Percentiles rank a stretch among this genome's conserved stretches.
phyloP scores from a whole-genome alignment of 1,139 yeast species.

The Lodderomyces theae region DNA sequence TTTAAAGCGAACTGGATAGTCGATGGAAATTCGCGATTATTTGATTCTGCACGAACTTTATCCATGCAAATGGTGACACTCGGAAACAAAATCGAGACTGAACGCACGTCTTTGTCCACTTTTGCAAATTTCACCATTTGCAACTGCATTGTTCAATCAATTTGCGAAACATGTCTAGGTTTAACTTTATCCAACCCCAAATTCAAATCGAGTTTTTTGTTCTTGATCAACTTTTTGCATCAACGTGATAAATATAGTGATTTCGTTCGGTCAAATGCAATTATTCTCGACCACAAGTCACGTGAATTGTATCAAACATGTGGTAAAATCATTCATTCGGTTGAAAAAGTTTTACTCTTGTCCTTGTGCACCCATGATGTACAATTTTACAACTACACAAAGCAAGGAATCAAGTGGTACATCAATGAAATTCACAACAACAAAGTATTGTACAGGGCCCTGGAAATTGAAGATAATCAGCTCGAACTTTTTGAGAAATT shows the following conservation, averaged over 20 bases:
- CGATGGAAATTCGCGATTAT: conserved; percentile 22
- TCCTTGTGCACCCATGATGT: conserved; percentile 57
- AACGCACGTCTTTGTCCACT: conserved; percentile 23
- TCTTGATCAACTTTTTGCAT: conserved; percentile 33
- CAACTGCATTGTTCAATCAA: conserved; percentile 32
- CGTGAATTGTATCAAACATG: conserved; percentile 16
- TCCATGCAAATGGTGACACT: conserved; percentile 31
- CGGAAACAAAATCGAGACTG: conserved; percentile 18
- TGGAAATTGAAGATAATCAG: conserved; percentile 21
- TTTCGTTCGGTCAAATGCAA: conserved; percentile 23
- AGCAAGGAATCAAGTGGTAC: conserved; percentile 47
- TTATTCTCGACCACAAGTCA: conserved; percentile 18
- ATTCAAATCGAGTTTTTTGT: conserved; percentile 38
- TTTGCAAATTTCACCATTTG: conserved; percentile 31
- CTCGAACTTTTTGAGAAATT: conserved; percentile 48
- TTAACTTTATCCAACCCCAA: conserved; percentile 36
- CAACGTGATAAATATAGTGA: conserved; percentile 21
- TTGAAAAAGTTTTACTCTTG: conserved; percentile 48
- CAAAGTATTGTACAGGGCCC: conserved; percentile 10
- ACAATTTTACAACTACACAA: conserved; percentile 53
- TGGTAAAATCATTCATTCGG: conserved; percentile 23
- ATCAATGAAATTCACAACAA: conserved; percentile 30
- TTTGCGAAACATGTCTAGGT: conserved; percentile 38
- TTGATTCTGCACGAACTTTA: conserved; percentile 37
- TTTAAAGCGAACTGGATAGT: conserved; percentile 23